These are phyloP conservation scores for Leccinum aurantiacum DNA, from an alignment of 768 basidiomycete species.

Conservation along the genomic window DNA sequence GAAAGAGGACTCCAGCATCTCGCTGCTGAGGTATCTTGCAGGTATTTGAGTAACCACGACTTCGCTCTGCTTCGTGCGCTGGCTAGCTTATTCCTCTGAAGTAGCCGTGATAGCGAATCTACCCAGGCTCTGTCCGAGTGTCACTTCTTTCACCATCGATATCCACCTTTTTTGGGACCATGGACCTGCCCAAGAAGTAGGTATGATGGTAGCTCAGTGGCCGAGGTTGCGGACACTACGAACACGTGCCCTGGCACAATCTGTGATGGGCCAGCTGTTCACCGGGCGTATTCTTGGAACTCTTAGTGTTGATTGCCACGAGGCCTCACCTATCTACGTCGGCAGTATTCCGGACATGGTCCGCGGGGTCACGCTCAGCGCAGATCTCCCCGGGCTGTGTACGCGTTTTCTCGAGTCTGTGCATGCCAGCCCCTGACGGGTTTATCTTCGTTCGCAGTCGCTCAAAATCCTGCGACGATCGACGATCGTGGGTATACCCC, in stretches of 20 bases:
- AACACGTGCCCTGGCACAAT: conserved; percentile 12
- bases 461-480: conserved; percentile 10
- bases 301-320: conserved; percentile 15
- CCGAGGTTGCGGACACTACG: conserved; percentile 10
- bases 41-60: conserved; percentile 15
- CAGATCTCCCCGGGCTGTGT: conserved; percentile 4
- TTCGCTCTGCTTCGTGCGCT: conserved; percentile 14
- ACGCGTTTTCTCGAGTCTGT: conserved; percentile 9
- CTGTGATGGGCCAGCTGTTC: conserved; percentile 16
- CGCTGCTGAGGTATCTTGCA: conserved; percentile 14
- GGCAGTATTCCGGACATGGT: conserved; percentile 16
- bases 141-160: conserved; percentile 18
- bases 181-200: conserved; percentile 11
- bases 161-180: conserved; percentile 11
- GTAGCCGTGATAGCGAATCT: conserved; percentile 15
- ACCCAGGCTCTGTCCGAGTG: conserved; percentile 19
- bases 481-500: not conserved
- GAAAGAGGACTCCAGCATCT: conserved; percentile 10
- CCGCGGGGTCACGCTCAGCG: conserved; percentile 12
- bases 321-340: conserved; percentile 6
- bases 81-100: conserved; percentile 15
- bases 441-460: conserved; percentile 2
- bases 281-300: conserved; percentile 1
- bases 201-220: conserved; percentile 19
- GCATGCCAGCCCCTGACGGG: conserved; percentile 15